A percentile compares a stretch with the other conserved stretches of the same genome.
These are phyloP conservation scores for Ustilago hordei DNA, from an alignment of 1,284 basidiomycete species.

Conservation along the genomic window DNA sequence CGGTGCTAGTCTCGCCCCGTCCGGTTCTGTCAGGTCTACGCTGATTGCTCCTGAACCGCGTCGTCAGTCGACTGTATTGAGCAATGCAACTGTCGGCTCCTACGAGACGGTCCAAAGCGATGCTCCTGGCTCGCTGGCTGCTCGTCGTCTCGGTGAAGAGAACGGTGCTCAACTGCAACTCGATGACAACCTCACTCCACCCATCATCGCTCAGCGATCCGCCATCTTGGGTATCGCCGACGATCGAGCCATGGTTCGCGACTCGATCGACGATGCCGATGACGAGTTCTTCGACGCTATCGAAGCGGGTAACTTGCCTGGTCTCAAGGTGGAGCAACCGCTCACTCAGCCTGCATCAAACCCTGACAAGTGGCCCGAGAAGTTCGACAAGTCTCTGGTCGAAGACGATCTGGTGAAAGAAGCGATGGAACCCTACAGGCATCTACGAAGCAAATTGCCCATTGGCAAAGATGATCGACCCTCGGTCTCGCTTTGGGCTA, in stretches of 20 bases:
- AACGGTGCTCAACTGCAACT: constrained; percentile 39
- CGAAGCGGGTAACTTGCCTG: constrained; percentile 75
- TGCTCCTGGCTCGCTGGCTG: constrained; percentile 27
- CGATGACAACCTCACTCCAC: constrained; percentile 32
- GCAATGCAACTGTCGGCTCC: constrained; percentile 15
- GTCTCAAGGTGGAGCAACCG: constrained; percentile 58
- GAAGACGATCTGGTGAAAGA: constrained; percentile 27
- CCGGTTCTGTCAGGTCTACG: constrained; percentile 12
- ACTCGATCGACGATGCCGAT: constrained; percentile 79
- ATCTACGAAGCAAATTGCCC: constrained; percentile 77
- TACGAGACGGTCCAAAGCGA: constrained; percentile 25
- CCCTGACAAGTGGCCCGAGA: constrained; percentile 32
- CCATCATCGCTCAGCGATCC: constrained; percentile 30
- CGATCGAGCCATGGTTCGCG: constrained; percentile 28
- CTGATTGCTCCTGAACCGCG: constrained; percentile 14
- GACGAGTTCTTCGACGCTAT: constrained; percentile 99
- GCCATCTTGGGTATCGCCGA: constrained; percentile 36
- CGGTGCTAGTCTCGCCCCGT: constrained; percentile 19
- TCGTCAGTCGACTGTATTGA: constrained; percentile 32
- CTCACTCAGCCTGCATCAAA: constrained; percentile 35
- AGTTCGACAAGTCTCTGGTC: constrained; percentile 53
- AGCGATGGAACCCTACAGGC: constrained; percentile 73
- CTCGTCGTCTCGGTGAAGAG: constrained; percentile 45
- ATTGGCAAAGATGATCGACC: constrained; percentile 85
- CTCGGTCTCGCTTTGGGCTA: constrained; percentile 91